Evolutionary conservation across 78 protist genomes (phyloP), one percentile per base, ranked within the genome.

Genomic region (Polysphondylium violaceum): DNA sequence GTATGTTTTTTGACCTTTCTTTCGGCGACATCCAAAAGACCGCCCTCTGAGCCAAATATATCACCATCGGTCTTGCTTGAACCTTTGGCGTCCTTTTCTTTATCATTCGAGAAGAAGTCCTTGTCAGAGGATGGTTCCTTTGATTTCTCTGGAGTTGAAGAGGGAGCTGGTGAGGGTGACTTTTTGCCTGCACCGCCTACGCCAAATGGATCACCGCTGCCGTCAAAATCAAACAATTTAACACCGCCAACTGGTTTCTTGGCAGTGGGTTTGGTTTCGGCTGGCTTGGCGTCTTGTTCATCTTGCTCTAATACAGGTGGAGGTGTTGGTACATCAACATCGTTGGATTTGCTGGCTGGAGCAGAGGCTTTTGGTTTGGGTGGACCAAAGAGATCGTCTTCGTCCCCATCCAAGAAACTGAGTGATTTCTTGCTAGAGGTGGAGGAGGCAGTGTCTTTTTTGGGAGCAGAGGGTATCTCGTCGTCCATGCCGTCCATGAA

Each of bases 181-280:
- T 64, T 50, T 35, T 67, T 56, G n/a, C 35, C 38, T 8, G 33
- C 16, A 0, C 29, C 36, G 16, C 51, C 50, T 35, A 53, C 6
- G 8, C 67, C 56, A 4, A 83, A 9, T 43, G 67, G 74, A 17
- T 25, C 43, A 31, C 64, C 25, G 2, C 44, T 68, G 1, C 40
- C 91, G 55, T 73, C 89, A n/a, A 79, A 79, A 44, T 83, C 91
- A 44, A 83, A 83, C 36, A 83, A 58, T 69, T 83, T 83, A 55
- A 83, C 91, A 43, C 91, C 91, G 58, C 91, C 91, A 9, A 83
- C 72, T 59, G 91, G 91, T 59, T 83, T 83, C 91, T 83, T 83
- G 23, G 69, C 60, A 14, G 55, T 55, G 47, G 74, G 76, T 17
- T 51, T 65, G 53, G 53, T 14, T 21, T 44, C 47, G 7, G 44